Base-by-base conservation (phyloP, 345 rosid species). In the Clausena lansium region DNA sequence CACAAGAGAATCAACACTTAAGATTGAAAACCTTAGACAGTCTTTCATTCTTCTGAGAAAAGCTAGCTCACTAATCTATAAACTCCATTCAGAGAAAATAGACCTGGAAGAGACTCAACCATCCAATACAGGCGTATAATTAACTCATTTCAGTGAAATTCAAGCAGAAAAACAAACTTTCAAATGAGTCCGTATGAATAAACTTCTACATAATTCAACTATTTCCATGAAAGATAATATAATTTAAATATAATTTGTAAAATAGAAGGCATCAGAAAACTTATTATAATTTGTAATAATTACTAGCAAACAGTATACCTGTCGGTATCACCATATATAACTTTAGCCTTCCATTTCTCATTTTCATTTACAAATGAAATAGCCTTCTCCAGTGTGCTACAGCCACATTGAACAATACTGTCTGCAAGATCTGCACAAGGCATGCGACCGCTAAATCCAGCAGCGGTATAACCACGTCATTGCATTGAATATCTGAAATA, bases 381-480 rank as follows among this genome's bases (percentile, higher is more conserved):
- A 80, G 99, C 99, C 77, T 82, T 93, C 81, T 95, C 99, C 69
- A 93, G 90, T 47, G 98, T 95, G 82, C 88, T 84, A 73, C 99
- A 98, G 77, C 99, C 98, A 88, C 98, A 93, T 73, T 95, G 98
- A 82, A 95, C 99, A 62, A 95, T 95, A 76, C 99, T 95, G 82
- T 95, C 99, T 61, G 99, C 98, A 90, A 95, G 91, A 90, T 95
- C 98, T 39, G 98, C 97, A 91, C 98, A 95, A 55, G 99, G 99
- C 99, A 95, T 95, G 77, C 98, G 98, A 65, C 98, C 99, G 81
- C 99, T 95, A 85, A 95, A 95, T 77, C 99, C 99, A 86, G 98
- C 98, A 81, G 99, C 99, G 41, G 99, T 91, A 81, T 93, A 95
- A 71, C 99, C 99, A 83, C 1, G 99, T 95, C 74, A 95, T 91